Conservation (phyloP, 805 yeast species). For the Teunomyces atbi region DNA sequence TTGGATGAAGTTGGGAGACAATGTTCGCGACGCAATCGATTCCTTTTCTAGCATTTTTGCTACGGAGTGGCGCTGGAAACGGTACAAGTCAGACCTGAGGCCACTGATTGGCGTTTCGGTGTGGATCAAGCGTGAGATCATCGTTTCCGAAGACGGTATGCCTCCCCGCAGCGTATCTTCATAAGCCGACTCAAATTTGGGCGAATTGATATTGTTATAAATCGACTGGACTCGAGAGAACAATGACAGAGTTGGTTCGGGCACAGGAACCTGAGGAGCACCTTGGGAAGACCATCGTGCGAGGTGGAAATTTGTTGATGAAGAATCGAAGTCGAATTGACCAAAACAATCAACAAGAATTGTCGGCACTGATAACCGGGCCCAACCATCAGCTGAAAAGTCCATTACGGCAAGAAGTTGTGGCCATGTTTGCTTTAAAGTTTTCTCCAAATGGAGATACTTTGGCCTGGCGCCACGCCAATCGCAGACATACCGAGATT, state of each 20-base stretch:
- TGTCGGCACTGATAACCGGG: background rate
- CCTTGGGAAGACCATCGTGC: constrained; percentile 30
- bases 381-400: constrained; percentile 40
- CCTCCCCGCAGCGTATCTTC: background rate
- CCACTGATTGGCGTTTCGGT: constrained; percentile 28
- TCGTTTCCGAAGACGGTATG: background rate
- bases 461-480: constrained; percentile 39
- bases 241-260: constrained; percentile 8
- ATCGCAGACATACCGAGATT: constrained; percentile 27
- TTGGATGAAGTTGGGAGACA: constrained; percentile 35
- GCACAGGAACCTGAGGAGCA: constrained; percentile 3
- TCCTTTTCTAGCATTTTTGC: constrained; percentile 60
- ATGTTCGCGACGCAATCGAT: constrained; percentile 23
- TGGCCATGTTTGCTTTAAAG: constrained; percentile 29
- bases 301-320: constrained; percentile 21
- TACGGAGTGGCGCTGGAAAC: constrained; percentile 60
- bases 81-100: constrained; percentile 49
- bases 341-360: background rate
- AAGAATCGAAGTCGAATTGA: background rate
- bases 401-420: constrained; percentile 43
- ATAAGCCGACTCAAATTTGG: constrained; percentile 7
- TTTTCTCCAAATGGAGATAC: constrained; percentile 20
- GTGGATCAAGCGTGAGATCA: background rate
- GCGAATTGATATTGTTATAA: constrained; percentile 35
- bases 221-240: constrained; percentile 24